Evolutionary conservation across 1,284 basidiomycete genomes (phyloP).

Genomic region (Rhizopogon parksii): DNA sequence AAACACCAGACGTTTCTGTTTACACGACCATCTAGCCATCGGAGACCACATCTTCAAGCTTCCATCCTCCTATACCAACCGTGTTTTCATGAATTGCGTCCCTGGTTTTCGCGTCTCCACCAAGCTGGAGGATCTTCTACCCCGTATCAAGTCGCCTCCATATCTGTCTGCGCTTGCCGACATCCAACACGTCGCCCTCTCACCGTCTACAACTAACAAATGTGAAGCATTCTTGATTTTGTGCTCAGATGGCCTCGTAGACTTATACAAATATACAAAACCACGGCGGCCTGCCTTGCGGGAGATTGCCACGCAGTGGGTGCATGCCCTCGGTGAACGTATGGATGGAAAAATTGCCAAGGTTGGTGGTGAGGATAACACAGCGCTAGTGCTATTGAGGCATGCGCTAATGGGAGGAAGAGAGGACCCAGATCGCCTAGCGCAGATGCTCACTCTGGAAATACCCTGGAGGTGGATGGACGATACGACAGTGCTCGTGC

Average conservation of each 20-base stretch:
- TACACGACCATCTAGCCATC: slow-evolving; percentile 21
- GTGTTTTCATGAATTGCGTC: slow-evolving; percentile 26
- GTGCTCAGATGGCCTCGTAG: slow-evolving; percentile 19
- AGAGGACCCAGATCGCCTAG: slow-evolving; percentile 15
- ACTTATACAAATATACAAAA: slow-evolving; percentile 11
- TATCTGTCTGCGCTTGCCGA: slow-evolving; percentile 27
- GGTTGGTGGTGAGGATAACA: slow-evolving; percentile 9
- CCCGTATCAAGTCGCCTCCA: slow-evolving; percentile 27
- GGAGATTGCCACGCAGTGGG: slow-evolving; percentile 1
- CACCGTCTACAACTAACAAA: not conserved
- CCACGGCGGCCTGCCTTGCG: not conserved
- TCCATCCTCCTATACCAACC: slow-evolving; percentile 27
- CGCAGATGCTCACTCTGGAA: slow-evolving; percentile 20
- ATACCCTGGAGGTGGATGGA: slow-evolving; percentile 23
- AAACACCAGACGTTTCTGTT: not conserved
- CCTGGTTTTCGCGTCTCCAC: slow-evolving; percentile 18
- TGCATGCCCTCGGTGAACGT: not conserved
- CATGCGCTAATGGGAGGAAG: slow-evolving; percentile 19
- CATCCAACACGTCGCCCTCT: slow-evolving; percentile 18
- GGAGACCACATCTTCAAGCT: slow-evolving; percentile 34
- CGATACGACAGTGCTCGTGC: slow-evolving; percentile 25
- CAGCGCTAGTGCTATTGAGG: slow-evolving; percentile 21
- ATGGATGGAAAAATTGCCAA: not conserved
- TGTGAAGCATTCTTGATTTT: slow-evolving; percentile 13
- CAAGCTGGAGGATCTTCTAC: slow-evolving; percentile 15